Base-by-base conservation (phyloP, 2,329 filamentous ascomycete species). In the Macrophomina phaseolina region DNA sequence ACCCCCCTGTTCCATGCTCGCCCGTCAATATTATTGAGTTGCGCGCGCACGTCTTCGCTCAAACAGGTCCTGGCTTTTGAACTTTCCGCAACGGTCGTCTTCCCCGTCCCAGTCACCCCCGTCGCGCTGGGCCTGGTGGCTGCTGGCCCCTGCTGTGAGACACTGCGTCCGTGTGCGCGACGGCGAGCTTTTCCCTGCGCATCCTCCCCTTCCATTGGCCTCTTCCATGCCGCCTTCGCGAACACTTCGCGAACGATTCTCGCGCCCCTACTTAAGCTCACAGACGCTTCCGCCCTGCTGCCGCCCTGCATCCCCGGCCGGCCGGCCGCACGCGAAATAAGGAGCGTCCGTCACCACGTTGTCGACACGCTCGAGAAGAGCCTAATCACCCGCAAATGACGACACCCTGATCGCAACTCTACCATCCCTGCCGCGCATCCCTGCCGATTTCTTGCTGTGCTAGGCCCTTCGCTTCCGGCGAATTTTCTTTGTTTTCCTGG, bases 321-420 rank as follows among this genome's bases (percentile, higher is more conserved):
- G 42, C 58, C 45, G 58, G 58, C 58, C 58, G 58, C 58, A 62
- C 38, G 58, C 58, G 58, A 62, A 62, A 62, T 49, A 49, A 45
- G 42, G 58, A 62, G 58, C 58, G 58, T 49, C 58, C 58, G 49
- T 62, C 58, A 62, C 58, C 58, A 62, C 58, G 58, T 61, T 61
- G 30, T 61, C 40, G 56, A 61, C 36, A 34, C 23, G 16, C 32
- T 32, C 32, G n/a, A 18, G 36, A 42, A 16, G 30, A 49, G 12
- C 48, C 32, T 28, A 61, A 62, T 51, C 45, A 49, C 58, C 58
- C 42, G 32, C 11, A 49, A 62, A 62, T 62, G 58, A 62, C 58
- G 58, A 62, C 58, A 62, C 42, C 58, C 30, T 36, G 58, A 62
- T 62, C 58, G 42, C 58, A 62, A 48, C 45, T 48, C 45, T 36